phyloP scores from a whole-genome alignment of 805 yeast genomes.

The Pichia exigua region DNA sequence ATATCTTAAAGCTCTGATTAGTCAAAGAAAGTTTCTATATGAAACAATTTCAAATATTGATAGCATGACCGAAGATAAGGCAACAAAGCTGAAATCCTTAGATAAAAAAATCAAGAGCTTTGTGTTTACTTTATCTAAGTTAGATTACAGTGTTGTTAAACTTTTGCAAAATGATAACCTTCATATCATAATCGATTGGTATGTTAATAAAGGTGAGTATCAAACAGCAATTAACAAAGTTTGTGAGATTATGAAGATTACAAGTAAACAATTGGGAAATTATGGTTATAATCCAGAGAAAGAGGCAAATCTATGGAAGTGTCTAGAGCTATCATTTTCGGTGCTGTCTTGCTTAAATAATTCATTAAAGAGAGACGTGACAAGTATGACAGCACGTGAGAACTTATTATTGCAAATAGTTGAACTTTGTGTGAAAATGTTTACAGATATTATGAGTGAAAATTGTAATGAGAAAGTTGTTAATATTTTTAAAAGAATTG shows the following conservation, averaged over 20 bases:
- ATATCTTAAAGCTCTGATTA: conserved; percentile 5
- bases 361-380: conserved; percentile 6
- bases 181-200: conserved; percentile 29
- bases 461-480: conserved; percentile 12
- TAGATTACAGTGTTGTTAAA: conserved; percentile 13
- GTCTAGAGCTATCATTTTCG: conserved; percentile 28
- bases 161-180: conserved; percentile 23
- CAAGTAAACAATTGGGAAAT: conserved; percentile 19
- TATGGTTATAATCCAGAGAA: conserved; percentile 7
- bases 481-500: conserved; percentile 31
- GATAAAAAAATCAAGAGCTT: conserved; percentile 9
- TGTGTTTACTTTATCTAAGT: conserved; percentile 13
- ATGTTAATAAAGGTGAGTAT: conserved; percentile 18
- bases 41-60: not conserved
- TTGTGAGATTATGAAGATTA: conserved; percentile 10
- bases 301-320: conserved; percentile 31
- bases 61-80: not conserved
- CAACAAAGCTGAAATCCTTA: not conserved
- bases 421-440: conserved; percentile 31
- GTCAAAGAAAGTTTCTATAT: not conserved
- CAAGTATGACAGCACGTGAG: conserved; percentile 26
- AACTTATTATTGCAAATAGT: conserved; percentile 33
- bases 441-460: conserved; percentile 22
- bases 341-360: conserved; percentile 22
- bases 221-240: conserved; percentile 27